A percentile compares a stretch with the other conserved stretches of the same genome.
These are phyloP conservation scores for Phoma sp. DNA, from an alignment of 2,329 filamentous ascomycete species.

Conservation along the genomic window DNA sequence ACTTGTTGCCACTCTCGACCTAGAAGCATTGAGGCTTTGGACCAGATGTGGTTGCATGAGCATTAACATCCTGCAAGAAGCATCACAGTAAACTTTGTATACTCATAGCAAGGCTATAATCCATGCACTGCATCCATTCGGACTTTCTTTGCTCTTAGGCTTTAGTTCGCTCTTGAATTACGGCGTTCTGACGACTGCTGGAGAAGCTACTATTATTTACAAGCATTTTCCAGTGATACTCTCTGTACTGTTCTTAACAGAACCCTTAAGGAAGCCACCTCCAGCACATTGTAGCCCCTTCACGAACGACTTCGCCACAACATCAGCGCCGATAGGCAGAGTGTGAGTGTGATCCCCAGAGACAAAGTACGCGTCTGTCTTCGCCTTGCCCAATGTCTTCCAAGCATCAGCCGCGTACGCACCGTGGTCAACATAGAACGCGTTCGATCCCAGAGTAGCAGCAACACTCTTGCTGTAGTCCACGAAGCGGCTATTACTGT, in stretches of 20 bases:
- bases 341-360: conserved; percentile 70
- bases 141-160: too few species aligned
- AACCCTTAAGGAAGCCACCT: conserved; percentile 50
- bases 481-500: conserved; percentile 60
- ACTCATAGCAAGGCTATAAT: too few species aligned
- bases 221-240: conserved; percentile 41
- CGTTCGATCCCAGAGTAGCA: conserved; percentile 52
- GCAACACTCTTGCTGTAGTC: conserved; percentile 59
- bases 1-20: too few species aligned
- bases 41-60: too few species aligned
- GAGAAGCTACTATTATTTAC: conserved; percentile 7
- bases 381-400: conserved; percentile 55
- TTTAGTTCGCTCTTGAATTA: too few species aligned
- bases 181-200: too few species aligned
- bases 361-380: conserved; percentile 59
- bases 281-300: conserved; percentile 61
- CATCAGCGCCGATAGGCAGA: conserved; percentile 60
- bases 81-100: too few species aligned
- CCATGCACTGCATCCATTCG: too few species aligned
- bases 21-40: too few species aligned
- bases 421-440: conserved; percentile 65
- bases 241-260: conserved; percentile 45
- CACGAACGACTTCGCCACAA: conserved; percentile 64
- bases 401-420: conserved; percentile 62
- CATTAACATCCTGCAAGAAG: too few species aligned